These are phyloP conservation scores for Globisporangium sylvaticum DNA, from an alignment of 352 stramenopile species.

Conservation along the genomic window DNA sequence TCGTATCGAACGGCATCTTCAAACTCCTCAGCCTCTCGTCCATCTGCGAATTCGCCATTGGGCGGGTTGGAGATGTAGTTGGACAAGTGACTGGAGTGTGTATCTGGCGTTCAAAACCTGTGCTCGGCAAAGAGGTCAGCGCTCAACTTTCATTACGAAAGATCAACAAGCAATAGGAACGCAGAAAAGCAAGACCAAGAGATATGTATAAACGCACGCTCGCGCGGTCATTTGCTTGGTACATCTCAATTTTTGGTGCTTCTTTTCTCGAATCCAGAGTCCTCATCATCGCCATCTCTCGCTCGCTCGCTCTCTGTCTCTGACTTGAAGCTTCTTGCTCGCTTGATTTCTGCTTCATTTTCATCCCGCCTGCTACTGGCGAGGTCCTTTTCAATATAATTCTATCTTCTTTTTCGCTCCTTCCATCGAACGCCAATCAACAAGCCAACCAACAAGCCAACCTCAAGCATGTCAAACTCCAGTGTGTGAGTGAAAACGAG, in stretches of 20 bases:
- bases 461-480: neutral
- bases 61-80: neutral
- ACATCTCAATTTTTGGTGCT: neutral
- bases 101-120: neutral
- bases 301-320: neutral
- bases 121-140: neutral
- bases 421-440: neutral
- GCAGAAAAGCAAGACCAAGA: neutral
- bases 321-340: neutral
- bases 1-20: neutral
- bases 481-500: neutral
- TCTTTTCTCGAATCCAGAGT: neutral
- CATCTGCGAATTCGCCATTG: slow-evolving; percentile 9
- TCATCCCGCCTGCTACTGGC: neutral
- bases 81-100: neutral
- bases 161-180: neutral
- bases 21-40: neutral
- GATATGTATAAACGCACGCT: slow-evolving; percentile 4
- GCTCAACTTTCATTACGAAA: neutral
- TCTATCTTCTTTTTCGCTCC: slow-evolving; percentile 10
- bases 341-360: neutral
- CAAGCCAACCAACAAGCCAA: neutral
- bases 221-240: slow-evolving; percentile 1
- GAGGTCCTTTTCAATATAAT: slow-evolving; percentile 14
- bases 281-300: neutral